Conservation (phyloP, 331 rosid genomes). For the Rhamnella rubrinervis region DNA sequence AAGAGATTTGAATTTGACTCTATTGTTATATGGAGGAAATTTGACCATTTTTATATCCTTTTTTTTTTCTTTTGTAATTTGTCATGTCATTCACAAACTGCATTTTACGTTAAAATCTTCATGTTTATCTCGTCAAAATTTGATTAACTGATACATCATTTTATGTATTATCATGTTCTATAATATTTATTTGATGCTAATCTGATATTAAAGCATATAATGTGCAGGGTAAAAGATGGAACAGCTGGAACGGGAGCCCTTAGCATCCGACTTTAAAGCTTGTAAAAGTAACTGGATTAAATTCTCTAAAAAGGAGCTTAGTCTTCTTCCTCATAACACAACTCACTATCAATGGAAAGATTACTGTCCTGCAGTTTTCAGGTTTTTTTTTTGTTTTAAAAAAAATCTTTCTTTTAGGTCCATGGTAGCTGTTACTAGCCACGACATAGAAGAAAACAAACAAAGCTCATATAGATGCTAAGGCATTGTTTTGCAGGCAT, state of each 20-base stretch:
- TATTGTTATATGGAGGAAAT: too few species aligned
- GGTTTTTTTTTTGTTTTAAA: constrained; percentile 21
- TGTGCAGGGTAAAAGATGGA: constrained; percentile 34
- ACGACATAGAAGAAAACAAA: neutral
- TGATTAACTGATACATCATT: too few species aligned
- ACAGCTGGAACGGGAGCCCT: constrained; percentile 24
- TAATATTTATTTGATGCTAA: too few species aligned
- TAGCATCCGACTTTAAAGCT: constrained; percentile 33
- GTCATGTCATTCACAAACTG: too few species aligned
- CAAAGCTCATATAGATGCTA: neutral
- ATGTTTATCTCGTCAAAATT: too few species aligned
- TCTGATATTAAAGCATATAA: too few species aligned
- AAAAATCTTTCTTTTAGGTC: neutral
- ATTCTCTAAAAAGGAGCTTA: constrained; percentile 15
- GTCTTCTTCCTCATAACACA: constrained; percentile 8
- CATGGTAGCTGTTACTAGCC: neutral
- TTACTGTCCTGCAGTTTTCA: constrained; percentile 46
- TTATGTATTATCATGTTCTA: too few species aligned
- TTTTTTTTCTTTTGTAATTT: too few species aligned
- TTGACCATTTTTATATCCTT: too few species aligned
- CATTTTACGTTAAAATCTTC: too few species aligned
- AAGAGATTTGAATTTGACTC: too few species aligned
- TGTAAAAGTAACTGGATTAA: constrained; percentile 23
- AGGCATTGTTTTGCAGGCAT: constrained; percentile 27
- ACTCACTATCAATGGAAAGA: constrained; percentile 42